These are phyloP conservation scores for Naganishia antarctica DNA, from an alignment of 768 basidiomycete genomes.

Conservation along the genomic window DNA sequence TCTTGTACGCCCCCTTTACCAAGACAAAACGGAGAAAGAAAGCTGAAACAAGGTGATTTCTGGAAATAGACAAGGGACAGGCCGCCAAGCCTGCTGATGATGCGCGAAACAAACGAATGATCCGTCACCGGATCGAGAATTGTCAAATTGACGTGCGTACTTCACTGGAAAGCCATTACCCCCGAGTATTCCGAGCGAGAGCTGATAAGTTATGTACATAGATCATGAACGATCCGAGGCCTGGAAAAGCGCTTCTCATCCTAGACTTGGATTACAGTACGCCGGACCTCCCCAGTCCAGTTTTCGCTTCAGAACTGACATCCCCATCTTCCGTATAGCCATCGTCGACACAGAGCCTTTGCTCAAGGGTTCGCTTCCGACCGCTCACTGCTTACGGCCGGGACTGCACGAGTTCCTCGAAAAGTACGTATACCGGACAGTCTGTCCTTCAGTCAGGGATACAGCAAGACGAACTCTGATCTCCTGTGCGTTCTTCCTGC, in stretches of 20 bases:
- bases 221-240: slow-evolving; percentile 69
- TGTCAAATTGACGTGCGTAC: slow-evolving; percentile 48
- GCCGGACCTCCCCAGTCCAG: slow-evolving; percentile 30
- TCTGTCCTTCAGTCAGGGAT: too few species aligned
- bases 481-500: too few species aligned
- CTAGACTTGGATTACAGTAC: slow-evolving; percentile 84
- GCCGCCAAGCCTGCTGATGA: slow-evolving; percentile 59
- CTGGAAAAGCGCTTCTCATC: slow-evolving; percentile 74
- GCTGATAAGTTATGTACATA: too few species aligned
- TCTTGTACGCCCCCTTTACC: slow-evolving; percentile 52
- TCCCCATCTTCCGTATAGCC: slow-evolving; percentile 48
- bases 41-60: background rate
- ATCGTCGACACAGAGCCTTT: slow-evolving; percentile 80
- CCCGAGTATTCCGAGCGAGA: too few species aligned
- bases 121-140: slow-evolving; percentile 66
- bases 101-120: slow-evolving; percentile 72
- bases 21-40: background rate
- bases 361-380: slow-evolving; percentile 72
- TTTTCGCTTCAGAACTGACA: background rate
- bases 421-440: slow-evolving; percentile 43
- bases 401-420: slow-evolving; percentile 78
- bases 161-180: too few species aligned
- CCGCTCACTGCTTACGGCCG: slow-evolving; percentile 75
- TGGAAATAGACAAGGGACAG: slow-evolving; percentile 1
- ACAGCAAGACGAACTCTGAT: too few species aligned